Base-by-base conservation (phyloP, 306 rosid species). In the Pyrus betulifolia region DNA sequence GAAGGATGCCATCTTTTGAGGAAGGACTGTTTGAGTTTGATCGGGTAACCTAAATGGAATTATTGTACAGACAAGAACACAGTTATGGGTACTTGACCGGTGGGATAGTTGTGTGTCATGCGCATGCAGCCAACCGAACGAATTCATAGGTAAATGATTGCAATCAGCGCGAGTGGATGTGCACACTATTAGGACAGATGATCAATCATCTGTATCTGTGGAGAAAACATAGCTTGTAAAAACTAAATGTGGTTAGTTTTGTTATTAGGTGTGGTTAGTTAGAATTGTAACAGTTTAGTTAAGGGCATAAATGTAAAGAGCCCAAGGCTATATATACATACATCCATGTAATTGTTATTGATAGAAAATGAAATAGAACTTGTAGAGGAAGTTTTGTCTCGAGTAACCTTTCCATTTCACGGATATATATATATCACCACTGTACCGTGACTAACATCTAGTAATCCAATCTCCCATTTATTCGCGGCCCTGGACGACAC, bases 1-100 rank as follows among this genome's bases (percentile, higher is more conserved):
- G 63, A 76, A 84, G 58, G 72, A 60, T 8, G 72, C 69, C 86
- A 82, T 84, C 22, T 74, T 70, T 49, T 57, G 19, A 55, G 12
- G 69, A 51, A 10, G 72, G 67, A 67, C 4, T 21, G 42, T 35
- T 27, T 17, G 33, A 54, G 46, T 18, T 46, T 31, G 75, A 62
- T 62, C 40, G 28, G 33, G 12, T 9, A 4, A 59, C 30, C 74
- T 30, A 28, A 51, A 17, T 60, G 33, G 27, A 60, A 60, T 12
- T 60, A 22, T 10, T 58, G 62, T n/a, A 49, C 13, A 1, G 25
- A 27, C 5, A 25, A 25, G 55, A n/a, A 49, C 55, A 49, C 21
- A 23, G 2, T 22, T 15, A 4, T 12, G 33, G 21, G 71, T 42
- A 12, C 55, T 40, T 42, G 55, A 15, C 19, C 3, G 15, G 4